Percentiles rank a stretch among this genome's conserved stretches.
phyloP scores from a whole-genome alignment of 441 rosid genomes.

The Kokia cookei region DNA sequence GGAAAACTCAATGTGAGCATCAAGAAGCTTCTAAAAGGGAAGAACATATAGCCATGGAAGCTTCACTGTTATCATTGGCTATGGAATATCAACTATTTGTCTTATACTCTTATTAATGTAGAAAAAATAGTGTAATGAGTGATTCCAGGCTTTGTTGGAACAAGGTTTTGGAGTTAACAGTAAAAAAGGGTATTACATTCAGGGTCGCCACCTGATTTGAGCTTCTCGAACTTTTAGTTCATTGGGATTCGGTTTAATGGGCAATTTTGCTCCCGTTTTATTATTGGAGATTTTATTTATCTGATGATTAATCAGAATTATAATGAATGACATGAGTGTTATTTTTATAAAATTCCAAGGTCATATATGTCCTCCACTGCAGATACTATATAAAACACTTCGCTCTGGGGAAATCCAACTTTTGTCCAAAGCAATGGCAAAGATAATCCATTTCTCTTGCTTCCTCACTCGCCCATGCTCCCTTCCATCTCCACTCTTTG shows the following conservation, averaged over 20 bases:
- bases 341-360: not conserved
- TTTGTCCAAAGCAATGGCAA: constrained; percentile 37
- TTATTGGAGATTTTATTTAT: no score
- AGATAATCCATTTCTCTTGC: constrained; percentile 50
- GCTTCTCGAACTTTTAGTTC: not conserved
- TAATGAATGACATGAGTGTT: constrained; percentile 4
- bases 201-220: not conserved
- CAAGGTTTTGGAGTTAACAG: not conserved
- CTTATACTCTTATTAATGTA: no score
- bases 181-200: no score
- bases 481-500: constrained; percentile 33
- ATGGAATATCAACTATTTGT: no score
- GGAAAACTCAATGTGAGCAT: not conserved
- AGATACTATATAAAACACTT: not conserved
- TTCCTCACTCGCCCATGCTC: constrained; percentile 31
- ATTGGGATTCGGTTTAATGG: not conserved
- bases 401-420: not conserved
- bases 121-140: no score
- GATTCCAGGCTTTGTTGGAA: not conserved
- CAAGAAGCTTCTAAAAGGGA: not conserved
- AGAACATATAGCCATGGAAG: not conserved
- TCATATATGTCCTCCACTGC: not conserved
- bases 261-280: no score
- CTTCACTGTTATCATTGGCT: no score
- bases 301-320: no score